These are phyloP conservation scores for Sphagnum fallax DNA, from an alignment of 228 moss, liverwort and hornwort genomes.

Conservation along the genomic window DNA sequence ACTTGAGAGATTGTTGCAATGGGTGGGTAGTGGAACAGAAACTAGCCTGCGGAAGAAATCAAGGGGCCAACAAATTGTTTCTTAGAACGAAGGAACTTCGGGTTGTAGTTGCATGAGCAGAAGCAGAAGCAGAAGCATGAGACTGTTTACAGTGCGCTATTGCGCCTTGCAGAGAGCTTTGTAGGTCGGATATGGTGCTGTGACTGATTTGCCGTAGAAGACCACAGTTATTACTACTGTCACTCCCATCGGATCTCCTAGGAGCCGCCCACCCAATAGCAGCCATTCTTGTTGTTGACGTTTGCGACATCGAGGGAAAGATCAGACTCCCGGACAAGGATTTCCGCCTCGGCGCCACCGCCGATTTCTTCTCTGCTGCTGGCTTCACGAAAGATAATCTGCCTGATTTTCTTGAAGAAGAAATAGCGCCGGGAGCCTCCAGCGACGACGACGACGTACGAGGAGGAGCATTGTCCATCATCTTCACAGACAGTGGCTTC, in stretches of 20 bases:
- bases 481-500: conserved; percentile 17
- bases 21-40: too few species aligned
- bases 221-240: too few species aligned
- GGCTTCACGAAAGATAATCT: background rate
- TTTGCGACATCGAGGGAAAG: conserved; percentile 45
- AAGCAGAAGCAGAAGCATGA: conserved; percentile 1
- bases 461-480: background rate
- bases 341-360: conserved; percentile 1
- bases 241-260: too few species aligned
- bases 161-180: conserved; percentile 51
- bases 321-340: conserved; percentile 17
- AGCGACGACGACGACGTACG: background rate
- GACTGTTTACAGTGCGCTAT: conserved; percentile 63
- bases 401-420: conserved; percentile 10
- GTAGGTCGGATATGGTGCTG: conserved; percentile 37
- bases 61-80: too few species aligned
- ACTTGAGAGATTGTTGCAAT: too few species aligned
- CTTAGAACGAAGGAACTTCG: too few species aligned
- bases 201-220: conserved; percentile 7
- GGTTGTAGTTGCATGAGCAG: too few species aligned
- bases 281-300: conserved; percentile 6
- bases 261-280: conserved; percentile 15
- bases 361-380: conserved; percentile 6
- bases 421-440: background rate
- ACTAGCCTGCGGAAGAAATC: too few species aligned